Conservation (phyloP, 352 stramenopile genomes). For the Globisporangium sylvaticum region DNA sequence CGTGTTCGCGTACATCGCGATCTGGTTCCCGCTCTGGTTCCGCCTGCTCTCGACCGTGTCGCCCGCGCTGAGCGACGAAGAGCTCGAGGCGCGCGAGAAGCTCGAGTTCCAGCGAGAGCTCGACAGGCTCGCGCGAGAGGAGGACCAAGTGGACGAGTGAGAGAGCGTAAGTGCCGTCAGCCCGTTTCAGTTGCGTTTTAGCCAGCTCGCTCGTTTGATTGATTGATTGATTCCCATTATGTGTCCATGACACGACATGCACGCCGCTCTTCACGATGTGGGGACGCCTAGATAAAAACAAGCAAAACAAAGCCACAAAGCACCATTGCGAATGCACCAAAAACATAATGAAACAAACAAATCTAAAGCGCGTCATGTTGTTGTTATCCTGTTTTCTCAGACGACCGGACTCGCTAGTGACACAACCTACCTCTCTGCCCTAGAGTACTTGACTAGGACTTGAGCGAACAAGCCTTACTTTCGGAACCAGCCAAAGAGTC, state of each 20-base stretch:
- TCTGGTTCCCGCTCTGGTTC: conserved; percentile 83
- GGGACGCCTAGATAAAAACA: neutral
- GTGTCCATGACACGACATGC: neutral
- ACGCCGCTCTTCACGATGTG: neutral
- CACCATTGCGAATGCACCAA: too few species aligned
- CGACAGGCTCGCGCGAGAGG: conserved; percentile 33
- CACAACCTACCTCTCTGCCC: neutral
- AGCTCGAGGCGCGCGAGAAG: conserved; percentile 44
- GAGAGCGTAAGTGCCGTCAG: too few species aligned
- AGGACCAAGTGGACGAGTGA: conserved; percentile 37
- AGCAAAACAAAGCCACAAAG: too few species aligned
- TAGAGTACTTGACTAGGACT: neutral
- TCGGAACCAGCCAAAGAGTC: conserved; percentile 82
- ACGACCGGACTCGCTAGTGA: neutral
- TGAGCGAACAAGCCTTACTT: conserved; percentile 28
- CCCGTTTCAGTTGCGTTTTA: too few species aligned
- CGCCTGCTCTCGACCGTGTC: conserved; percentile 64
- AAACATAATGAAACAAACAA: too few species aligned
- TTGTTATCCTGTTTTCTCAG: neutral
- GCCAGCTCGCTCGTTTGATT: neutral
- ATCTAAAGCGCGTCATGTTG: conserved; percentile 7
- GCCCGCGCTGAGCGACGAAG: conserved; percentile 54
- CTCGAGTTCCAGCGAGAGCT: conserved; percentile 49
- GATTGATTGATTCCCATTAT: neutral
- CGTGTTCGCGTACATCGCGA: conserved; percentile 70